Evolutionary conservation across 805 yeast genomes (phyloP), one percentile per base, ranked within the genome.

Genomic region (Candida qinlingensis): DNA sequence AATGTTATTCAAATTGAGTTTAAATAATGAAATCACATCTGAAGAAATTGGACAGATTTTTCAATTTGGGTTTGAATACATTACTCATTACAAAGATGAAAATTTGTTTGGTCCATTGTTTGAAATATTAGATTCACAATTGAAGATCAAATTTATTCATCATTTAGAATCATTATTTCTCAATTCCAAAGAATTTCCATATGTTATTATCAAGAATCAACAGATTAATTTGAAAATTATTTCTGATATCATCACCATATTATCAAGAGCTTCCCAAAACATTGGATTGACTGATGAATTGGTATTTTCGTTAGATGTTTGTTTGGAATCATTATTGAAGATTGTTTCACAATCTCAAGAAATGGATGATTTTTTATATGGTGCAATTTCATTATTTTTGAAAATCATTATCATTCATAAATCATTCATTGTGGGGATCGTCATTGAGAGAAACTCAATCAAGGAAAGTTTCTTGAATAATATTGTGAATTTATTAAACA

Each of bases 401-500:
- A 69, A 81, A 48, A 76, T 82, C 12, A 64, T 82, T n/a, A 71
- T 80, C 42, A 76, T 82, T 42, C 87, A 82, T 60, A 79, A 78
- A 56, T 61, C 66, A 4, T 71, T 76, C 19, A 63, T 83, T 37
- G 76, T 76, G 13, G 67, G 71, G 6, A 60, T 75, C n/a, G 68
- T 80, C 1, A 50, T 69, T 44, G 73, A 71, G 43, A 62, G 75
- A 60, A 72, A 60, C 62, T 60, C 64, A 29, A 67, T 73, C 45
- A 67, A 74, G 39, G 77, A 77, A 47, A 66, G 58, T 8, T 77
- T 82, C 46, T 59, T 80, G 50, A 68, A 71, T 52, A 74, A 74
- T 50, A 62, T 81, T 57, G 70, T 76, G 9, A 65, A 66, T 9
- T 54, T 83, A 12, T 67, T 79, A 50, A 69, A 73, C 41, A 70